A percentile compares a stretch with the other conserved stretches of the same genome.
Conservation (phyloP, 345 rosid species). For the Noccaea bulbosa region DNA sequence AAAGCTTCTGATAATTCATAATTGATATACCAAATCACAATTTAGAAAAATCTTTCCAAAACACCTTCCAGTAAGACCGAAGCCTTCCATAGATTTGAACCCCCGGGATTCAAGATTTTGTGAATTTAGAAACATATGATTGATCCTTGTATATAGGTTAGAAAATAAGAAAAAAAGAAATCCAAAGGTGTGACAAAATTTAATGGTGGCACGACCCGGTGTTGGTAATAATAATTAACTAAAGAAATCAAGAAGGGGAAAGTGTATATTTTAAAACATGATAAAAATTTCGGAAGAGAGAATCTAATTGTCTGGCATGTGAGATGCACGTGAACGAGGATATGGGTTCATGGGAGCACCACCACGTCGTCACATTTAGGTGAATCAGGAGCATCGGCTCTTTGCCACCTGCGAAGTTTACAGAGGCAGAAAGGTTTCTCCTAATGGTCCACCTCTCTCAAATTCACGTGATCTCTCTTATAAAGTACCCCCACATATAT, state of each 20-base stretch:
- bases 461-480: conserved; percentile 39
- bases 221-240: neutral
- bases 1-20: neutral
- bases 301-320: conserved; percentile 32
- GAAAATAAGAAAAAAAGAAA: neutral
- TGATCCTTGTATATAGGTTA: neutral
- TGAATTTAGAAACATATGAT: neutral
- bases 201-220: conserved; percentile 12
- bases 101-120: neutral
- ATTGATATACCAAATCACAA: too few relatives aligned
- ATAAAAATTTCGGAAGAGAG: conserved; percentile 19
- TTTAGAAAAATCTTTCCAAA: too few relatives aligned
- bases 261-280: neutral
- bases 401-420: conserved; percentile 36
- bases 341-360: conserved; percentile 31
- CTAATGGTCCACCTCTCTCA: conserved; percentile 22
- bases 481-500: conserved; percentile 21
- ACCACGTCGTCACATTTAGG: conserved; percentile 33
- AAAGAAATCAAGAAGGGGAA: neutral
- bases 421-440: conserved; percentile 27
- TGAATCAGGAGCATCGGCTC: conserved; percentile 19
- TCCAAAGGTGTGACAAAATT: conserved; percentile 26
- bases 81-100: neutral
- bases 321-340: conserved; percentile 33
- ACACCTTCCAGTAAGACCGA: neutral